Evolutionary conservation across 331 rosid genomes (phyloP).

Genomic region (Prunus yedoensis): DNA sequence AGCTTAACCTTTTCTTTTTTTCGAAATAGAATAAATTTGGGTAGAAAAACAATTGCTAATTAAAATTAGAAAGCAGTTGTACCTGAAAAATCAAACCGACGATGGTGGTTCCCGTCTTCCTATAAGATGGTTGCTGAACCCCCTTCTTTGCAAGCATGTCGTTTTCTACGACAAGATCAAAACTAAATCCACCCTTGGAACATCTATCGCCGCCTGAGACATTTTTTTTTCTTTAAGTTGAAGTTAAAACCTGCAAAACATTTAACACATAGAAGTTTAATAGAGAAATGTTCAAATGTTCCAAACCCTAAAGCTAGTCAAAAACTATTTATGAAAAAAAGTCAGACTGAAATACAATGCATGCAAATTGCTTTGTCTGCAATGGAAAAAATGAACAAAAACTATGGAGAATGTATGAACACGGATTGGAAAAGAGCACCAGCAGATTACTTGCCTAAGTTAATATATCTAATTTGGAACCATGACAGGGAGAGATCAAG

Average conservation of each 20-base stretch:
- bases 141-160: slow-evolving; percentile 81
- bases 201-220: slow-evolving; percentile 51
- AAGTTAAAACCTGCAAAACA: slow-evolving; percentile 9
- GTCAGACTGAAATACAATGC: too few species aligned
- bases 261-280: not conserved
- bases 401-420: too few species aligned
- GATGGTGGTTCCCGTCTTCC: slow-evolving; percentile 92
- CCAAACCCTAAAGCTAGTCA: not conserved
- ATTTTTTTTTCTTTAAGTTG: slow-evolving; percentile 21
- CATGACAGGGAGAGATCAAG: too few species aligned
- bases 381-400: too few species aligned
- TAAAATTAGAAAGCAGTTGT: not conserved
- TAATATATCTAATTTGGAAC: too few species aligned
- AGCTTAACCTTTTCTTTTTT: not conserved
- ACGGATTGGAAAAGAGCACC: too few species aligned
- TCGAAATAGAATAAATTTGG: not conserved
- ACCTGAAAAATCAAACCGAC: slow-evolving; percentile 89
- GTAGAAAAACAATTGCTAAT: not conserved
- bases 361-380: too few species aligned
- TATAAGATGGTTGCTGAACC: slow-evolving; percentile 51
- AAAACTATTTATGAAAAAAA: not conserved
- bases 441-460: too few species aligned
- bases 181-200: slow-evolving; percentile 91
- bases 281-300: not conserved
- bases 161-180: slow-evolving; percentile 85